Base-by-base conservation (phyloP, 2,329 filamentous ascomycete species). In the Penicillium sumatraense region DNA sequence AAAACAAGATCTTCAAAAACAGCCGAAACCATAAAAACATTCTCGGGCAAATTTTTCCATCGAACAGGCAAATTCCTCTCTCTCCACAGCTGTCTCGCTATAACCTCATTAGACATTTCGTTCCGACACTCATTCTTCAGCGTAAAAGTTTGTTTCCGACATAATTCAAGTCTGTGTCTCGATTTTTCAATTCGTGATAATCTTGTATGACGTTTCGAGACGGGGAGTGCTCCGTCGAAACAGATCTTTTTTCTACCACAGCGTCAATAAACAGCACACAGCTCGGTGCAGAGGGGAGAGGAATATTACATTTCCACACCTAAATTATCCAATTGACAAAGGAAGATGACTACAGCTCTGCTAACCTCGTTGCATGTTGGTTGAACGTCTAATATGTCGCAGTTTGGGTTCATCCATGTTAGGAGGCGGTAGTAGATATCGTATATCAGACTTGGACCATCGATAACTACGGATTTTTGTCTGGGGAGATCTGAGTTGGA, bases 151-250 rank as follows among this genome's bases (percentile, higher is more conserved):
- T 51, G 42, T 6, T 57, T 56, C 0, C 81, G 80, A 44, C 83
- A 78, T 2, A 74, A 71, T 35, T 81, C 79, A 20, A 93, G 75
- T 20, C 83, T 80, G 3, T 76, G 74, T 7, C 88, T 83, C 20
- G 80, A 83, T 18, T 78, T 80, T 47, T 85, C 77, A 31, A 89
- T 78, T 29, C 91, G 82, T 9, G 81, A 72, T 48, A 87, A 75
- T 4, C 91, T 83, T 6, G 86, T 84, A 0, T 75, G 70, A 29
- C 81, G 80, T 69, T 96, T 96, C 4, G 79, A 72, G 0, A 70
- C 55, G 0, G 93, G 93, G 1, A 98, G 80, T 53, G 85, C 87
- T 13, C 92, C 92, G 71, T 98, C 93, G 65, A 98, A 97, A 70
- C 89, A 92, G 50, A 97, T 89, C 44, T 81, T 85, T 54, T 84